These are phyloP conservation scores for Senna tora DNA, from an alignment of 306 rosid genomes.

Conservation along the genomic window DNA sequence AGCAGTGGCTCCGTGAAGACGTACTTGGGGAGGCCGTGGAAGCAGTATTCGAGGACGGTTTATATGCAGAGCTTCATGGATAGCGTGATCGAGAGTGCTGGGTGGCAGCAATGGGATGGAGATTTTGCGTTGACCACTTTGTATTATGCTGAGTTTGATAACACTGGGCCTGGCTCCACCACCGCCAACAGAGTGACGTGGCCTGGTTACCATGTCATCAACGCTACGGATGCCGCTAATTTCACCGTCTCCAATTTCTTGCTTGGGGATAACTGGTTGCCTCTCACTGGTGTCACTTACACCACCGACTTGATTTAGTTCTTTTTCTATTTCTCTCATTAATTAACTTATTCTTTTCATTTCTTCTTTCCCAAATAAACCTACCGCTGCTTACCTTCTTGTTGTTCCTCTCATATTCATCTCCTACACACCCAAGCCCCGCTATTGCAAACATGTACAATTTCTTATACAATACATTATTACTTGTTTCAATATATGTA, in stretches of 20 bases:
- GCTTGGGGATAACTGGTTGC: constrained; percentile 78
- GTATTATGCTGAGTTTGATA: constrained; percentile 79
- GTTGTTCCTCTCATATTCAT: no score
- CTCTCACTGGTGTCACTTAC: constrained; percentile 73
- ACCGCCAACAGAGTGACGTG: constrained; percentile 64
- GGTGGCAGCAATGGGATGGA: constrained; percentile 86
- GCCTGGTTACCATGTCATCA: constrained; percentile 72
- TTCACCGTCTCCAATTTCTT: constrained; percentile 71
- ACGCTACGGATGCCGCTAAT: constrained; percentile 64
- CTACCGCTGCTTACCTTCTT: no score
- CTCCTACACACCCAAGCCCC: no score
- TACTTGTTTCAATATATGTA: no score
- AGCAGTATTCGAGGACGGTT: constrained; percentile 77
- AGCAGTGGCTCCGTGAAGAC: constrained; percentile 39
- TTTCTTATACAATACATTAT: no score
- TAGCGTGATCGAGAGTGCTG: constrained; percentile 48
- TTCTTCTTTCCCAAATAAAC: no score
- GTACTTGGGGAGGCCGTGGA: constrained; percentile 90
- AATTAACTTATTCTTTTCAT: constrained; percentile 3
- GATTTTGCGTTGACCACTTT: constrained; percentile 71
- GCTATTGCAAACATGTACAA: no score
- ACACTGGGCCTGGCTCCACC: constrained; percentile 67
- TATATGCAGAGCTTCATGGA: constrained; percentile 69
- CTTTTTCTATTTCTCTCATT: constrained; percentile 5
- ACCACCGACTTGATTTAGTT: constrained; percentile 33